A percentile compares a stretch with the other conserved stretches of the same genome.
phyloP scores from a whole-genome alignment of 257 asterid species.

The Striga asiatica region DNA sequence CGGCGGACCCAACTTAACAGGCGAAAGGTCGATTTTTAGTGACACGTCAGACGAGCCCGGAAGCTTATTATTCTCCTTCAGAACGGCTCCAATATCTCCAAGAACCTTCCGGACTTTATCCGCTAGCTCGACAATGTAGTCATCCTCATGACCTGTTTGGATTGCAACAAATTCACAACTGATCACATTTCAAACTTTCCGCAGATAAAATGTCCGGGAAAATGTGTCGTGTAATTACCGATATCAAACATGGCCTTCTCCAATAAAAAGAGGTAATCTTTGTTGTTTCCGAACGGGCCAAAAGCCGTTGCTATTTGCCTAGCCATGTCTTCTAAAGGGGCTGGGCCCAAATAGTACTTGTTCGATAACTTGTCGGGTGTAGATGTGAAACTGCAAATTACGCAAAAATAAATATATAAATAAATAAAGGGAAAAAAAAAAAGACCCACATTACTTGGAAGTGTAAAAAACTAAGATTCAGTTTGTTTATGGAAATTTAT shows the following conservation, averaged over 20 bases:
- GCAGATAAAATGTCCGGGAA: too few species aligned
- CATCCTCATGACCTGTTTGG: constrained; percentile 65
- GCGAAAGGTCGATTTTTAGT: constrained; percentile 31
- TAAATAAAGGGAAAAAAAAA: neutral
- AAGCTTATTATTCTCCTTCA: constrained; percentile 34
- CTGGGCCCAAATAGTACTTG: constrained; percentile 86
- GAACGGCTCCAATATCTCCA: constrained; percentile 19
- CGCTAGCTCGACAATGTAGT: constrained; percentile 63
- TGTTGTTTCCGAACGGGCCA: constrained; percentile 88
- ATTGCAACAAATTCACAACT: neutral
- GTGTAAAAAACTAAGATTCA: too few species aligned
- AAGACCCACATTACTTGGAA: neutral
- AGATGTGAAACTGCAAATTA: constrained; percentile 63
- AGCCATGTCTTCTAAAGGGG: constrained; percentile 80
- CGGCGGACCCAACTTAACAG: constrained; percentile 31
- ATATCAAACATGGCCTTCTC: constrained; percentile 81
- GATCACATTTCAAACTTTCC: too few species aligned
- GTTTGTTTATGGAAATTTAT: too few species aligned
- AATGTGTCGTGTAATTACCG: constrained; percentile 29
- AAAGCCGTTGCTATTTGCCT: constrained; percentile 85
- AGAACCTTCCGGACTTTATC: constrained; percentile 67
- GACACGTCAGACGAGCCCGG: constrained; percentile 19
- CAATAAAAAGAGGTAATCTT: constrained; percentile 71
- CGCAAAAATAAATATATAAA: neutral
- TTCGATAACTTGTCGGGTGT: constrained; percentile 73